A percentile compares a stretch with the other conserved stretches of the same genome.
Evolutionary conservation across 2,329 filamentous ascomycete genomes (phyloP).

Genomic region (Ophiostoma sp.): DNA sequence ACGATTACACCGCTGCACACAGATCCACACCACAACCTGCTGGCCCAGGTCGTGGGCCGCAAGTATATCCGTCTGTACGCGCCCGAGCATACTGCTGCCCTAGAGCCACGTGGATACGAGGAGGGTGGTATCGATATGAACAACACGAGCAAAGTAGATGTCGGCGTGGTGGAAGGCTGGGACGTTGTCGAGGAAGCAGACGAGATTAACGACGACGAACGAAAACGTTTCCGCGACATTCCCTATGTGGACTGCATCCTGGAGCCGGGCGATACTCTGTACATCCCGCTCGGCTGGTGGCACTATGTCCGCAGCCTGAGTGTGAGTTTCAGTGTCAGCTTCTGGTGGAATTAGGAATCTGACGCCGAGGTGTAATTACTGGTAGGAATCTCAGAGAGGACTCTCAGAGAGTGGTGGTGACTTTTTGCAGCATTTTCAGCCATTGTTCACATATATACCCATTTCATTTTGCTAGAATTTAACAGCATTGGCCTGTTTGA

Average conservation of each 20-base stretch:
- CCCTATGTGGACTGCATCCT: conserved; percentile 76
- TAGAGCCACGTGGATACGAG: conserved; percentile 65
- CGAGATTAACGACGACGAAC: conserved; percentile 34
- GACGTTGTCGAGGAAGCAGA: conserved; percentile 41
- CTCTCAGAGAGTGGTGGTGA: background rate
- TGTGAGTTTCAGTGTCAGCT: conserved; percentile 90
- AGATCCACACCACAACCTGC: conserved; percentile 89
- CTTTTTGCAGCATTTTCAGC: background rate
- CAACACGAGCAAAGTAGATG: conserved; percentile 80
- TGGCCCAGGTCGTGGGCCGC: conserved; percentile 82
- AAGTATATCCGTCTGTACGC: conserved; percentile 93
- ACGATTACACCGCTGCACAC: conserved; percentile 94
- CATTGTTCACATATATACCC: background rate
- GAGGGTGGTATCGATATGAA: conserved; percentile 78
- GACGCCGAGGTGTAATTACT: no score
- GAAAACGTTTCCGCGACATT: conserved; percentile 53
- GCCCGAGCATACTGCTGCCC: conserved; percentile 55
- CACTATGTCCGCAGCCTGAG: conserved; percentile 88
- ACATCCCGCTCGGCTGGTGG: conserved; percentile 96
- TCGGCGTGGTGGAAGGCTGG: conserved; percentile 68
- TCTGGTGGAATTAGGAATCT: conserved; percentile 82
- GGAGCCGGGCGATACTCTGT: conserved; percentile 77
- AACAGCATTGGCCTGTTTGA: no score
- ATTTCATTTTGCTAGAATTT: background rate
- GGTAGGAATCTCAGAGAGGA: no score